Base-by-base conservation (phyloP, 83 land plant genomes). In the Picea abies region DNA sequence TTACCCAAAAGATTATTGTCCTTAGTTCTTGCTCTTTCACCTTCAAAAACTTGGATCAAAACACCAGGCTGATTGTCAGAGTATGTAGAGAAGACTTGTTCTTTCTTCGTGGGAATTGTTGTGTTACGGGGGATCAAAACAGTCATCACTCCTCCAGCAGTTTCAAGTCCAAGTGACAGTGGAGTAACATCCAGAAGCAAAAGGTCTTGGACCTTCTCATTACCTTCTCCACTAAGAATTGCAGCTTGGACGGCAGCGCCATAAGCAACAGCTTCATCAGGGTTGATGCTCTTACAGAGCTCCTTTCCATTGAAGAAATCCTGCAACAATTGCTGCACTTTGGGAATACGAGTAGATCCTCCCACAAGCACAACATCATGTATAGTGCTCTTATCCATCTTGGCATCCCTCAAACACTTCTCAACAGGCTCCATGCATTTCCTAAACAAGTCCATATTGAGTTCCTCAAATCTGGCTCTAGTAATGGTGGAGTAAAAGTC, bases 381-480 rank as follows among this genome's bases (percentile, higher is more conserved):
- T 19, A 93, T 79, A 17, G 66, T 77, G 84, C 91, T 88, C 83
- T 93, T 93, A 88, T 87, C 95, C 93, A 93, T 93, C 90, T 93
- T 93, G 4, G 95, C 93, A 84, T 93, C 95, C 81, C 91, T 84
- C 85, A 92, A 82, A 66, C 94, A 92, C 84, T 92, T 92, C 88
- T 92, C 93, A 26, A 92, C 93, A 1, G 95, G 93, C 83, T 93
- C 95, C 95, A 93, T 93, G 65, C 95, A 93, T 81, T 93, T 91
- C 83, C 93, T 89, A 83, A 93, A 93, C 1, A 93, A 78, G 47
- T 93, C 93, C 95, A 93, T 93, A 85, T 90, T 90, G n/a, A 93
- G 83, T 67, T 93, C 95, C 78, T 93, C 95, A 76, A 93, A 93
- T 62, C 95, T 78, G 25, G 94, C 94, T 61, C 94, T 88, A 25